These are phyloP conservation scores for Boehmeria nivea DNA, from an alignment of 306 rosid genomes.

Conservation along the genomic window DNA sequence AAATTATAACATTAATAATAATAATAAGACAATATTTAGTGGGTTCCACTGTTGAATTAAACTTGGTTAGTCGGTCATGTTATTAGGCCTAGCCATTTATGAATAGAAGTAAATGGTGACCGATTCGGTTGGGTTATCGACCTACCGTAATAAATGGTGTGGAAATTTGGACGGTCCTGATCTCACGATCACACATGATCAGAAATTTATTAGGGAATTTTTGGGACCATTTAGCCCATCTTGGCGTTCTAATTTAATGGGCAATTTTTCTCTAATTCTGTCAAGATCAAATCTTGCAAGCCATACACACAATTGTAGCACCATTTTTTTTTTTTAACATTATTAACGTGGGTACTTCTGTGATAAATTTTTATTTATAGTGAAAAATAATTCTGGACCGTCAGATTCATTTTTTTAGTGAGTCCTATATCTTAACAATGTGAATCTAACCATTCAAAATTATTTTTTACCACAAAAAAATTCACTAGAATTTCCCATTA, in stretches of 20 bases:
- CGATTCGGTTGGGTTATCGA: slow-evolving; percentile 58
- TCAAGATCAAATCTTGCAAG: slow-evolving; percentile 15
- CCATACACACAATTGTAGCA: too few species aligned
- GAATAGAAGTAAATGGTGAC: slow-evolving; percentile 62
- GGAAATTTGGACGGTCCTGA: slow-evolving; percentile 36
- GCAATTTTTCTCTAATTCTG: slow-evolving; percentile 11
- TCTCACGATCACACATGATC: slow-evolving; percentile 12
- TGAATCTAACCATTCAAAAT: too few species aligned
- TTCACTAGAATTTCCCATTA: too few species aligned
- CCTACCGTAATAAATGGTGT: slow-evolving; percentile 77
- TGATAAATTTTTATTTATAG: too few species aligned
- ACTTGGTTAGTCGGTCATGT: slow-evolving; percentile 38
- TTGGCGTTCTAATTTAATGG: slow-evolving; percentile 14
- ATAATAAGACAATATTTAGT: slow-evolving; percentile 17
- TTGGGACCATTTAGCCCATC: slow-evolving; percentile 30
- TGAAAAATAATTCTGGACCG: too few species aligned
- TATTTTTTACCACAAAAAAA: too few species aligned
- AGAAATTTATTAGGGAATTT: background rate
- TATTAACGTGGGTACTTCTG: too few species aligned
- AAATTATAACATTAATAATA: background rate
- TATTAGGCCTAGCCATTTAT: slow-evolving; percentile 66
- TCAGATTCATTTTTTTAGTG: too few species aligned
- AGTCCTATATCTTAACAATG: too few species aligned
- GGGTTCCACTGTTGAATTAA: slow-evolving; percentile 63
- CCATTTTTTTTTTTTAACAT: too few species aligned